Base-by-base conservation (phyloP, 306 rosid species). In the Datisca glomerata region DNA sequence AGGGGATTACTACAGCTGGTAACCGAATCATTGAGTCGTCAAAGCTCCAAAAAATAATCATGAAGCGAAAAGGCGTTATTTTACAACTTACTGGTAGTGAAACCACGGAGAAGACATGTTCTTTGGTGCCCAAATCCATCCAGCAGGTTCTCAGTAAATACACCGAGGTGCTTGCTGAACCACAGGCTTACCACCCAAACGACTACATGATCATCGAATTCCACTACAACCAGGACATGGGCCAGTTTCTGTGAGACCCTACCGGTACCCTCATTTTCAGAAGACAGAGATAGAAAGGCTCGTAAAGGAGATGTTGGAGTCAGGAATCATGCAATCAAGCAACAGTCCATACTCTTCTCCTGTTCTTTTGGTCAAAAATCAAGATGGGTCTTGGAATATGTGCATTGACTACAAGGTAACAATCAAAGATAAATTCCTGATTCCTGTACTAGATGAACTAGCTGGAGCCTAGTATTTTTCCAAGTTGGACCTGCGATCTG, bases 221-320 rank as follows among this genome's bases (percentile, higher is more conserved):
- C 18, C 24, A 0, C 28, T 39, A 1, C 7, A 6, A 7, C 47
- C 18, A 0, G 12, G 12, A 2, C 7, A 5, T 0, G 12, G 15
- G 0, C 57, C 17, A 3, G 13, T 40, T 3, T 12, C 22, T 3
- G 17, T 39, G 3, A 24, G 39, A 17, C 57, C 39, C 6, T 39
- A 52, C 8, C 17, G 38, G 1, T 52, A 39, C 13, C 47, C 47
- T 5, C 8, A 17, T 12, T 52, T 13, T n/a, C 47, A 52, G 12
- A 52, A 52, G 16, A 25, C 1, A 2, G 47, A 52, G 12, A 52
- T 52, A 7, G 57, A 38, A 9, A 24, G 19, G 7, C 12, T 52
- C 7, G 57, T 52, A 0, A 1, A 1, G 7, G 57, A 52, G n/a
- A 16, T 52, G 25, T 23, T 24, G 3, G 8, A 11, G 4, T 6